Conservation (phyloP, 768 basidiomycete species). For the Phlebiopsis flavidoalba region DNA sequence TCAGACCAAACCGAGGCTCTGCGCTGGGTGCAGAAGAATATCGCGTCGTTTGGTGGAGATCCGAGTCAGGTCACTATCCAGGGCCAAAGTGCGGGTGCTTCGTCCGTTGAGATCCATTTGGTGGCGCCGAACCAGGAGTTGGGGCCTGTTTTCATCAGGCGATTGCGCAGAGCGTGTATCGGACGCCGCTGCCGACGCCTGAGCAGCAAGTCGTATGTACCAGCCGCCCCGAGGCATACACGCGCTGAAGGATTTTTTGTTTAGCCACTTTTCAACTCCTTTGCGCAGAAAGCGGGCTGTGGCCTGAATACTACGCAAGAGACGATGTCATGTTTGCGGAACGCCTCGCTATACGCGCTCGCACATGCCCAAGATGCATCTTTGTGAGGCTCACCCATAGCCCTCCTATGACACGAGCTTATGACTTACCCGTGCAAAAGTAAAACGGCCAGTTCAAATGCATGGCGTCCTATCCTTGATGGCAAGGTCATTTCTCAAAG, state of each 20-base stretch:
- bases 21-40: constrained; percentile 33
- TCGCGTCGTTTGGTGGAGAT: constrained; percentile 36
- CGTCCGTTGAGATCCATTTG: constrained; percentile 53
- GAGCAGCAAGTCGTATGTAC: constrained; percentile 45
- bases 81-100: constrained; percentile 56
- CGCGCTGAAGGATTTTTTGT: background rate
- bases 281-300: constrained; percentile 46
- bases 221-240: background rate
- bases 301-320: constrained; percentile 25
- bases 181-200: constrained; percentile 45
- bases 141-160: constrained; percentile 45
- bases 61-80: constrained; percentile 42
- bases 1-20: constrained; percentile 45
- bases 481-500: constrained; percentile 43
- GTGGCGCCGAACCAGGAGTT: constrained; percentile 38
- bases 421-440: constrained; percentile 17
- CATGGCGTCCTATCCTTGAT: constrained; percentile 53
- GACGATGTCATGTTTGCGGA: constrained; percentile 43
- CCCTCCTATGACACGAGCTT: background rate
- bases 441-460: constrained; percentile 39
- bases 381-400: constrained; percentile 32
- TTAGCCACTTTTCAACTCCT: constrained; percentile 50
- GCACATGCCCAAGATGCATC: constrained; percentile 51
- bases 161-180: constrained; percentile 59
- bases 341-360: constrained; percentile 44